Base-by-base conservation (phyloP, 495 filamentous ascomycete genomes). In the Margaritispora aquatica region DNA sequence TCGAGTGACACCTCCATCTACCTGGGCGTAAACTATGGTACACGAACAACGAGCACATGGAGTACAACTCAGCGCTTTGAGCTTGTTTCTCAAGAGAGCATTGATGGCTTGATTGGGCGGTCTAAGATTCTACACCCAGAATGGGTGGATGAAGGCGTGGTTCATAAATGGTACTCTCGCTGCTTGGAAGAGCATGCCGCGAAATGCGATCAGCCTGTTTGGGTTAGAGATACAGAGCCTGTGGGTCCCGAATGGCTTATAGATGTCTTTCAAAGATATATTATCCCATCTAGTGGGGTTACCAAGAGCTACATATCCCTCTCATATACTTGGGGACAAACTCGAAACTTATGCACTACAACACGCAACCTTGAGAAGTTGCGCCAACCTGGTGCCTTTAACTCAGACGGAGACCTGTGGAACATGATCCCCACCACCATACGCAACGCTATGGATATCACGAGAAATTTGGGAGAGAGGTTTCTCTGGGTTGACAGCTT, bases 401-500 rank as follows among this genome's bases (percentile, higher is more conserved):
- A 15, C 5, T 15, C 29, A 5, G 29, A 34, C 15, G 29, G 29
- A 15, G 29, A 34, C 15, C 15, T 34, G 5, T 7, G 5, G 15
- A 34, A 15, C 29, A 5, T 38, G 26, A 49, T 59, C 2, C 27
- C 57, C 1, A 54, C 34, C 19, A 66, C 56, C 7, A 52, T 63
- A 22, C 51, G 55, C 13, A 55, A 67, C 56, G 59, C 62, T 0
- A 65, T 67, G 24, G 36, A 51, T 21, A 2, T 68, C 13, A 56
- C 57, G 9, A 38, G 27, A 0, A 19, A 54, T 1, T 29, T 68
- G 1, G 61, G 57, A 38, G 63, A 68, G 47, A 58, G 55, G 26
- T 68, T 62, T 44, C 61, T 68, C 8, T 60, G 57, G 57, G 34
- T 54, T 23, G 57, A 66, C 15, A 27, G 24, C 24, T 21, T 52